Evolutionary conservation across 2,329 filamentous ascomycete species (phyloP).

Genomic region (Alternaria postmessia): DNA sequence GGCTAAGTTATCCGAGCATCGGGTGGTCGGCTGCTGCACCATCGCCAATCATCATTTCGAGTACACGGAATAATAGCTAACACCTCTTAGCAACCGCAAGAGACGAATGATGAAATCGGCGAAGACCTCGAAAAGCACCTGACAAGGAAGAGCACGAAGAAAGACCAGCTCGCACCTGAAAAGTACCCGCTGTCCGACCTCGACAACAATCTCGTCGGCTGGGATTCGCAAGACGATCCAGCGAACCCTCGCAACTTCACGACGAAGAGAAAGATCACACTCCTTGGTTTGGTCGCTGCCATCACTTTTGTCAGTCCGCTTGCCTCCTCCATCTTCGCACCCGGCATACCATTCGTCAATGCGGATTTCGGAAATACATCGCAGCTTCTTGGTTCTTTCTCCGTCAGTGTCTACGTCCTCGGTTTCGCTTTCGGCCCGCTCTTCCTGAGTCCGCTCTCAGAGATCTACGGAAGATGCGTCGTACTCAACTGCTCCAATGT

Average conservation of each 20-base stretch:
- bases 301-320: conserved; percentile 49
- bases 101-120: conserved; percentile 27
- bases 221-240: conserved; percentile 47
- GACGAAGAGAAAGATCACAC: conserved; percentile 36
- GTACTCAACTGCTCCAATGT: conserved; percentile 52
- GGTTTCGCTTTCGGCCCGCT: conserved; percentile 47
- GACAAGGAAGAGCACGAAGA: conserved; percentile 41
- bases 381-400: conserved; percentile 39
- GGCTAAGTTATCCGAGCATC: neutral
- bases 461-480: conserved; percentile 46
- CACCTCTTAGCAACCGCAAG: conserved; percentile 14
- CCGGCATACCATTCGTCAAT: conserved; percentile 43
- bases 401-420: conserved; percentile 48
- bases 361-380: conserved; percentile 44
- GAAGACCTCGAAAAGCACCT: conserved; percentile 43
- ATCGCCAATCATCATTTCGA: neutral
- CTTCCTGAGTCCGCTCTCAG: conserved; percentile 45
- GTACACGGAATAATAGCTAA: conserved; percentile 3
- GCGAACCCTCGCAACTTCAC: conserved; percentile 46
- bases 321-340: conserved; percentile 49
- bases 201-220: conserved; percentile 46
- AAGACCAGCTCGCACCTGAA: conserved; percentile 36
- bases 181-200: conserved; percentile 44
- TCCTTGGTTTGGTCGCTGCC: conserved; percentile 36
- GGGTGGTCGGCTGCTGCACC: neutral